Evolutionary conservation across 2,329 filamentous ascomycete species (phyloP).

Genomic region (Mariannaea sp.): DNA sequence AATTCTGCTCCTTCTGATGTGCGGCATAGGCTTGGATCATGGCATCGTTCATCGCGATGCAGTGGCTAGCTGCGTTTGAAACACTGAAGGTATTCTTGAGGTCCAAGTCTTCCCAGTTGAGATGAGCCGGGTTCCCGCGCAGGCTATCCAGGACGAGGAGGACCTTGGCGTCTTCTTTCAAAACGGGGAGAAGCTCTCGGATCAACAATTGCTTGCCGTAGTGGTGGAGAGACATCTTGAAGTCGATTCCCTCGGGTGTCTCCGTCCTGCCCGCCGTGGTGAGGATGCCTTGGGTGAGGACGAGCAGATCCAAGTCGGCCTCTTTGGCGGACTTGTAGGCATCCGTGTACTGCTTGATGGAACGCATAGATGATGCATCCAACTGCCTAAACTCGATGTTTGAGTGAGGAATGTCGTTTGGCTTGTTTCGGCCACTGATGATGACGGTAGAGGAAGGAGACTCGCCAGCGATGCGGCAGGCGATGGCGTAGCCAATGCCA

Average conservation of each 20-base stretch:
- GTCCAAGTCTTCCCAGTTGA: slow-evolving; percentile 48
- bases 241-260: slow-evolving; percentile 51
- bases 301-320: slow-evolving; percentile 44
- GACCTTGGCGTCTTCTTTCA: slow-evolving; percentile 46
- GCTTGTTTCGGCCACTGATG: slow-evolving; percentile 42
- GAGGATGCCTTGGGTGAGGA: slow-evolving; percentile 47
- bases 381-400: slow-evolving; percentile 42
- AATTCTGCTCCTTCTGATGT: slow-evolving; percentile 27
- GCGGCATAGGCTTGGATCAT: slow-evolving; percentile 44
- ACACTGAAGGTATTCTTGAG: slow-evolving; percentile 44
- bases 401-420: slow-evolving; percentile 36
- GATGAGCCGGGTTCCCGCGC: slow-evolving; percentile 39
- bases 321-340: slow-evolving; percentile 31
- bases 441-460: slow-evolving; percentile 36
- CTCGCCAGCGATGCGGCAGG: slow-evolving; percentile 41
- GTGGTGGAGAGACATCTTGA: slow-evolving; percentile 52
- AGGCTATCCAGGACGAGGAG: slow-evolving; percentile 45
- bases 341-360: slow-evolving; percentile 43
- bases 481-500: slow-evolving; percentile 45
- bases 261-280: slow-evolving; percentile 44
- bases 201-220: slow-evolving; percentile 52
- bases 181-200: slow-evolving; percentile 44
- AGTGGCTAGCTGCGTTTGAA: slow-evolving; percentile 43
- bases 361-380: slow-evolving; percentile 43
- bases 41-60: slow-evolving; percentile 46